A percentile compares a stretch with the other conserved stretches of the same genome.
Evolutionary conservation across 192 early-diverging fungal genomes (phyloP).

Genomic region (Rhizoclosmatium globosum): DNA sequence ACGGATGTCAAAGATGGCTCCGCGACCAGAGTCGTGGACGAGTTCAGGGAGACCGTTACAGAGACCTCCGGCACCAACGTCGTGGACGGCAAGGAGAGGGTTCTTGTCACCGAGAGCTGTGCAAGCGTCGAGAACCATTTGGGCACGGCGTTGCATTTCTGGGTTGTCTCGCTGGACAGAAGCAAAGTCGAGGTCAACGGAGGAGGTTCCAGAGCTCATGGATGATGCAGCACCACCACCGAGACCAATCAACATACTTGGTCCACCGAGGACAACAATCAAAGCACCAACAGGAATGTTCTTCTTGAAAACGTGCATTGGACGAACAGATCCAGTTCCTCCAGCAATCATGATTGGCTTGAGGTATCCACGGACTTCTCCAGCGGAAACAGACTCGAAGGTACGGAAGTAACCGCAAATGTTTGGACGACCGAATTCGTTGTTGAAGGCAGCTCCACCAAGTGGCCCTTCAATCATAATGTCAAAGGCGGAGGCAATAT

Average conservation of each 20-base stretch:
- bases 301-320: conserved; percentile 88
- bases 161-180: conserved; percentile 99
- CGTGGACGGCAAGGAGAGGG: conserved; percentile 94
- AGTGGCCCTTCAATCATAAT: conserved; percentile 99
- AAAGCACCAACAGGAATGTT: conserved; percentile 79
- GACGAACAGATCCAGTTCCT: conserved; percentile 92
- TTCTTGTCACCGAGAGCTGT: conserved; percentile 79
- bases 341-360: conserved; percentile 99
- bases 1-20: conserved; percentile 90
- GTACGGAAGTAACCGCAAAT: conserved; percentile 98
- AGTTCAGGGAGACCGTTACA: conserved; percentile 98
- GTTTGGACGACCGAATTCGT: conserved; percentile 97
- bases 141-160: conserved; percentile 98
- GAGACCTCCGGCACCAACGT: conserved; percentile 98
- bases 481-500: conserved; percentile 91
- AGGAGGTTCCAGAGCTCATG: conserved; percentile 86
- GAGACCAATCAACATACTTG: conserved; percentile 97
- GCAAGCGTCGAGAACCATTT: conserved; percentile 97
- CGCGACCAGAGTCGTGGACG: conserved; percentile 93
- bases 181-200: conserved; percentile 93
- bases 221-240: conserved; percentile 99
- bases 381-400: conserved; percentile 58
- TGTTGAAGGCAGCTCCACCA: conserved; percentile 98
- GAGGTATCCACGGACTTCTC: conserved; percentile 95
- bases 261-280: conserved; percentile 94